Base-by-base conservation (phyloP, 139 green algal genomes). In the Chlorella sp. region DNA sequence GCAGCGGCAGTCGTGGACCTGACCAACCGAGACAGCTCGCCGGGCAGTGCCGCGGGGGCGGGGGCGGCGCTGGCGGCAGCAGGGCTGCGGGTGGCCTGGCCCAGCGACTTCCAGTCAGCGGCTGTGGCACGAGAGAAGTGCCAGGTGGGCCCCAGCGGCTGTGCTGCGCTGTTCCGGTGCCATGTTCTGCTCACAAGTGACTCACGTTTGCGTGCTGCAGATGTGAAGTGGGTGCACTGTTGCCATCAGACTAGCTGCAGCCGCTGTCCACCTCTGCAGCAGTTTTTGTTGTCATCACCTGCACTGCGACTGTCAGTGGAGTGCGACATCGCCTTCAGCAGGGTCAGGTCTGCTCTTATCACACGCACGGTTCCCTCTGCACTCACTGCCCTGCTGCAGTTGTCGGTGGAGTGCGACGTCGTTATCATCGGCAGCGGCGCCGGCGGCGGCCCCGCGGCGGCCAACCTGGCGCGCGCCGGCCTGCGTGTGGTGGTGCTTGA, bases 401-500 rank as follows among this genome's bases (percentile, higher is more conserved):
- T 93, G 23, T 64, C 83, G 9, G 34, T 95, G 26, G 56, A 74
- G 25, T 90, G 81, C 81, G 93, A 95, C 75, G 92, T 88, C 13
- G 89, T 96, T 3, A 71, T 96, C 18, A 88, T 96, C 32, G 93
- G 93, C 4, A 91, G 80, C 65, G 93, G 93, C 26, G 89, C 91
- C 13, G 93, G 93, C 32, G 93, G 90, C 36, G 90, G 91, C 6
- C 87, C 92, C 23, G 80, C 85, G 34, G 88, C 92, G 4, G 89
- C 86, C 17, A 57, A 89, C 68, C 83, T 96, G 41, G 87, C 92
- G 28, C 18, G 62, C 15, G 82, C 89, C 21, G 91, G 91, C 21
- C 75, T 92, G 26, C 70, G 68, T 32, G 92, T 96, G 34, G 39
- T 96, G 51, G 93, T 96, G 12, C 78, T 96, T 57, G 93, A 96